Evolutionary conservation across 1,139 yeast genomes (phyloP).

Genomic region (Hyphopichia fennica): DNA sequence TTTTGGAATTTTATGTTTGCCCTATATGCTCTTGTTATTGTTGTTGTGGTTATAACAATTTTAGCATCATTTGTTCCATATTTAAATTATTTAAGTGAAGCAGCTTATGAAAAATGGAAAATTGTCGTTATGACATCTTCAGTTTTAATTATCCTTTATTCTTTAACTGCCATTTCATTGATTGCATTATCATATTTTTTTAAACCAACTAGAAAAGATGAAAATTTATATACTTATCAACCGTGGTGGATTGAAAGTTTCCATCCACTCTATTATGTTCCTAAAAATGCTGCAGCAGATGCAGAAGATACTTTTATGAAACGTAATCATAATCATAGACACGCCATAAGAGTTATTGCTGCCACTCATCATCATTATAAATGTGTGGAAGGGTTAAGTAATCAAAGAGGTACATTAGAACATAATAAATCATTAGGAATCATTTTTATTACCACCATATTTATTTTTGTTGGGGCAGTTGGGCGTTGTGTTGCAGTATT

Average conservation of each 20-base stretch:
- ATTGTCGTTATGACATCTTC: conserved; percentile 32
- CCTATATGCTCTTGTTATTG: conserved; percentile 29
- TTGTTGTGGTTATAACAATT: conserved; percentile 33
- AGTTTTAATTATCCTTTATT: conserved; percentile 31
- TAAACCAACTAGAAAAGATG: conserved; percentile 44
- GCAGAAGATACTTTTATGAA: conserved; percentile 46
- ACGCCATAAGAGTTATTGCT: conserved; percentile 45
- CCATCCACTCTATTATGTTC: conserved; percentile 42
- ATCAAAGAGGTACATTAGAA: conserved; percentile 37
- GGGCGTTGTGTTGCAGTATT: conserved; percentile 34
- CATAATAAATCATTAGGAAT: conserved; percentile 38
- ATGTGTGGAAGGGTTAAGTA: conserved; percentile 42
- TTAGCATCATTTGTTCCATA: conserved; percentile 38
- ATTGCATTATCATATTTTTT: conserved; percentile 40
- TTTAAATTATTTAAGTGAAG: conserved; percentile 24
- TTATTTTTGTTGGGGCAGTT: conserved; percentile 32
- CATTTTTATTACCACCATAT: conserved; percentile 31
- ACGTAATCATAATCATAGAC: conserved; percentile 44
- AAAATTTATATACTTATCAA: conserved; percentile 43
- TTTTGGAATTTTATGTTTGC: conserved; percentile 37
- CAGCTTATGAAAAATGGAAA: conserved; percentile 23
- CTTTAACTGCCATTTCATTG: conserved; percentile 36
- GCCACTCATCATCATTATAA: conserved; percentile 45
- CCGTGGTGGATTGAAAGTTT: conserved; percentile 52
- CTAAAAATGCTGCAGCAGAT: conserved; percentile 35